These are phyloP conservation scores for Suaeda aralocaspica DNA, from an alignment of 148 eudicot species.

Conservation along the genomic window DNA sequence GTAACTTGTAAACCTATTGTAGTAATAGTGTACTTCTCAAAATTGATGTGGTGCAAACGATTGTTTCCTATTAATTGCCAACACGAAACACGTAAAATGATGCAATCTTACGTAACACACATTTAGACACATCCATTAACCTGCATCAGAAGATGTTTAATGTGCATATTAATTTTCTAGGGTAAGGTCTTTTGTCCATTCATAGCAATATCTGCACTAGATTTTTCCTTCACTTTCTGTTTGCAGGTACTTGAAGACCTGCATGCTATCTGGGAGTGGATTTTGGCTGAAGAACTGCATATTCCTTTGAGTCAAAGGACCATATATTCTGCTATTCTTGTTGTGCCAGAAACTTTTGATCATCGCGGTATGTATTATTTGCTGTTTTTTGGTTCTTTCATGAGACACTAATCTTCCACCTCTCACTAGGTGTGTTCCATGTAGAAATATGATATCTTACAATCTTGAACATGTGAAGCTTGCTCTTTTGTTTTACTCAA, in stretches of 20 bases:
- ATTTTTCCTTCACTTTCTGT: constrained; percentile 1
- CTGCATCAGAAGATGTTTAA: constrained; percentile 6
- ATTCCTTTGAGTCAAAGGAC: constrained; percentile 61
- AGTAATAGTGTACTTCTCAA: neutral
- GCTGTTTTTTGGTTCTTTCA: constrained; percentile 10
- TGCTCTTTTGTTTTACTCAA: neutral
- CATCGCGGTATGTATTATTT: constrained; percentile 56
- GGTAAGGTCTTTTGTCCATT: neutral
- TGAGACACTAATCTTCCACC: neutral
- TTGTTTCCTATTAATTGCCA: too few relatives aligned
- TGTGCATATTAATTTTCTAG: neutral
- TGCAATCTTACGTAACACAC: too few relatives aligned
- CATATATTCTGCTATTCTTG: constrained; percentile 76
- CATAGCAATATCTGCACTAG: neutral
- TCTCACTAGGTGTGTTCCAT: neutral
- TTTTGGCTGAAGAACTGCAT: constrained; percentile 69
- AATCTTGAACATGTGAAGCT: neutral
- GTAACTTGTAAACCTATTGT: neutral
- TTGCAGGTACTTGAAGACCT: constrained; percentile 82
- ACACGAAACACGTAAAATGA: too few relatives aligned
- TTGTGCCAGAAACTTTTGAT: constrained; percentile 94
- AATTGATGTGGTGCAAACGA: neutral
- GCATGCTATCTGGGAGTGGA: constrained; percentile 94
- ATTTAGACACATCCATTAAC: neutral
- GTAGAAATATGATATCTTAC: neutral